phyloP scores from a whole-genome alignment of 2,329 filamentous ascomycete species.

The Furcasterigmium sp. region DNA sequence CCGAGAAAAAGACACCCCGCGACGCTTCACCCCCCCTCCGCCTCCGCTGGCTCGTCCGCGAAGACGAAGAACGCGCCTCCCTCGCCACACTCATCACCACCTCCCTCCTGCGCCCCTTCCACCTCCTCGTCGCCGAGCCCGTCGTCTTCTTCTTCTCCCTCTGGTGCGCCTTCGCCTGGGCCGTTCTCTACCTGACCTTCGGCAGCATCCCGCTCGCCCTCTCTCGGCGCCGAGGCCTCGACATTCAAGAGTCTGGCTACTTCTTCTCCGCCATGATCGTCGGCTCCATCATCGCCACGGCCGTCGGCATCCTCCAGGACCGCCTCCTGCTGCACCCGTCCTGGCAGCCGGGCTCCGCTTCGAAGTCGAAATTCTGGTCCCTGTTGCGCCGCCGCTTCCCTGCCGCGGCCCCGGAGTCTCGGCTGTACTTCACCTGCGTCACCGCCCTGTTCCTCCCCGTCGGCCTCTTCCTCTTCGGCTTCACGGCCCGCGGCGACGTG shows the following conservation, averaged over 20 bases:
- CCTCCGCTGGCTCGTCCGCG: constrained; percentile 74
- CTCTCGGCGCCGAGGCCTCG: constrained; percentile 60
- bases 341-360: constrained; percentile 26
- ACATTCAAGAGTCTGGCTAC: constrained; percentile 58
- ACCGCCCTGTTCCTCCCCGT: constrained; percentile 70
- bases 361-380: constrained; percentile 30
- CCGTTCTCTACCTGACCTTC: constrained; percentile 80
- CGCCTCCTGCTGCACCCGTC: constrained; percentile 46
- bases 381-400: constrained; percentile 41
- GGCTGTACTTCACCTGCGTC: constrained; percentile 79
- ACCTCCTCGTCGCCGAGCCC: constrained; percentile 68
- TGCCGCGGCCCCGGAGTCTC: constrained; percentile 61
- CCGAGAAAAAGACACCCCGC: neutral
- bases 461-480: constrained; percentile 78
- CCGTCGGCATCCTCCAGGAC: constrained; percentile 69
- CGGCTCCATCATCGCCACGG: constrained; percentile 60
- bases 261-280: constrained; percentile 59
- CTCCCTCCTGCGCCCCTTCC: constrained; percentile 73
- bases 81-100: constrained; percentile 65
- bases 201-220: constrained; percentile 77
- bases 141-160: constrained; percentile 83
- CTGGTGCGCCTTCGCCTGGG: constrained; percentile 90
- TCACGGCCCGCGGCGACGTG: constrained; percentile 55
- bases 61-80: constrained; percentile 70
- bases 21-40: constrained; percentile 32